A percentile compares a stretch with the other conserved stretches of the same genome.
These are phyloP conservation scores for Spergularia marina DNA, from an alignment of 148 eudicot genomes.

Conservation along the genomic window DNA sequence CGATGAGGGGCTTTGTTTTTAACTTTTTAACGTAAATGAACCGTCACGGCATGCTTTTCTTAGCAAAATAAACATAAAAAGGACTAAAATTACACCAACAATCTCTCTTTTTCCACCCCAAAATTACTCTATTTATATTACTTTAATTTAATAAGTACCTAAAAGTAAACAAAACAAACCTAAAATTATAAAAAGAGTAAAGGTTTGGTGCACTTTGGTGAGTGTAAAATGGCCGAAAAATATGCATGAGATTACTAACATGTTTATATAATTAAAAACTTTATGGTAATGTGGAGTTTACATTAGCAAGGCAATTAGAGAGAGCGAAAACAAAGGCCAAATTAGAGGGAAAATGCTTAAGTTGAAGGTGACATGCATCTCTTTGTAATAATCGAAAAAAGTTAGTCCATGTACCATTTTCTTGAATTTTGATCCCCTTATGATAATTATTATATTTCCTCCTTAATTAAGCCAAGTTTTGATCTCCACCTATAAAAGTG, in stretches of 20 bases:
- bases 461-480: background rate
- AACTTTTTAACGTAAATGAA: slow-evolving; percentile 27
- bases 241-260: slow-evolving; percentile 7
- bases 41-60: slow-evolving; percentile 21
- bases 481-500: slow-evolving; percentile 11
- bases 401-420: slow-evolving; percentile 29
- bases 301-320: slow-evolving; percentile 6
- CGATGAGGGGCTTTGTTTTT: slow-evolving; percentile 5
- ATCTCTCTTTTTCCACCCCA: background rate
- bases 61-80: background rate
- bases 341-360: slow-evolving; percentile 33
- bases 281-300: slow-evolving; percentile 1
- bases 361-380: slow-evolving; percentile 29
- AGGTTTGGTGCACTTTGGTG: slow-evolving; percentile 8
- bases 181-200: background rate
- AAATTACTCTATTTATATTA: slow-evolving; percentile 12
- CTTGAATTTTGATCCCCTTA: slow-evolving; percentile 30
- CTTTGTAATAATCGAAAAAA: slow-evolving; percentile 24
- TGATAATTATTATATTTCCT: background rate
- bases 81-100: background rate
- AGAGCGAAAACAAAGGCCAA: slow-evolving; percentile 35
- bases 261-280: background rate
- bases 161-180: slow-evolving; percentile 3
- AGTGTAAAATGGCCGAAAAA: slow-evolving; percentile 26
- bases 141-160: slow-evolving; percentile 2